Conservation (phyloP, 106 monocot genomes). For the Allium cepa region DNA sequence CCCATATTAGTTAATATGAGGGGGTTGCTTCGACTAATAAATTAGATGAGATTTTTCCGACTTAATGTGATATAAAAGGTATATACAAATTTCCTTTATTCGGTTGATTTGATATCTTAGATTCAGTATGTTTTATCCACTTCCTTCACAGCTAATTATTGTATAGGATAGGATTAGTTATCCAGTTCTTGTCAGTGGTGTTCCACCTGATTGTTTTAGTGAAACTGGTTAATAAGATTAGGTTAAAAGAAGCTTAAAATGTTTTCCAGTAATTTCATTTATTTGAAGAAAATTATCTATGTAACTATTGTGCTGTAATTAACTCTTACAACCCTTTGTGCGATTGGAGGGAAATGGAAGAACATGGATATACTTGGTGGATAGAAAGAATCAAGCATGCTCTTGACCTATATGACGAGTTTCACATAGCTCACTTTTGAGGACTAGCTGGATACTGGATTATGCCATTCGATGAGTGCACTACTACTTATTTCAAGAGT, state of each 20-base stretch:
- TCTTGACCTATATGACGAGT: conserved; percentile 86
- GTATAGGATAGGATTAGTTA: conserved; percentile 64
- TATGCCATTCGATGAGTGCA: conserved; percentile 63
- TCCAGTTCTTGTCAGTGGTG: conserved; percentile 90
- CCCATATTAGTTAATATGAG: too few relatives aligned
- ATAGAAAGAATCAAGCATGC: conserved; percentile 92
- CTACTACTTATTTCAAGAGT: not conserved
- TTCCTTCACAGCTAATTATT: not conserved
- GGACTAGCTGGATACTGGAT: conserved; percentile 94
- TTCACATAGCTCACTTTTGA: conserved; percentile 94
- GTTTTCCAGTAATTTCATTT: not conserved
- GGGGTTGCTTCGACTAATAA: too few relatives aligned
- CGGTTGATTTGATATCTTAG: not conserved
- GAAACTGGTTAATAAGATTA: conserved; percentile 96
- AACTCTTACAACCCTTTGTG: conserved; percentile 42
- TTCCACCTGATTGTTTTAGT: conserved; percentile 96
- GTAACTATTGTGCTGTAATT: conserved; percentile 1
- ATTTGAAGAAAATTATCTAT: too few relatives aligned
- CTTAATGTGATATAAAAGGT: too few relatives aligned
- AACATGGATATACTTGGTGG: conserved; percentile 90
- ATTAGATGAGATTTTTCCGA: too few relatives aligned
- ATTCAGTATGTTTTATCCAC: not conserved
- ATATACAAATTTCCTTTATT: too few relatives aligned
- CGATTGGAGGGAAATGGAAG: conserved; percentile 96
- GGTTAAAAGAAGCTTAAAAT: not conserved